Base-by-base conservation (phyloP, 2,329 filamentous ascomycete genomes). In the Cladosporium phlei region DNA sequence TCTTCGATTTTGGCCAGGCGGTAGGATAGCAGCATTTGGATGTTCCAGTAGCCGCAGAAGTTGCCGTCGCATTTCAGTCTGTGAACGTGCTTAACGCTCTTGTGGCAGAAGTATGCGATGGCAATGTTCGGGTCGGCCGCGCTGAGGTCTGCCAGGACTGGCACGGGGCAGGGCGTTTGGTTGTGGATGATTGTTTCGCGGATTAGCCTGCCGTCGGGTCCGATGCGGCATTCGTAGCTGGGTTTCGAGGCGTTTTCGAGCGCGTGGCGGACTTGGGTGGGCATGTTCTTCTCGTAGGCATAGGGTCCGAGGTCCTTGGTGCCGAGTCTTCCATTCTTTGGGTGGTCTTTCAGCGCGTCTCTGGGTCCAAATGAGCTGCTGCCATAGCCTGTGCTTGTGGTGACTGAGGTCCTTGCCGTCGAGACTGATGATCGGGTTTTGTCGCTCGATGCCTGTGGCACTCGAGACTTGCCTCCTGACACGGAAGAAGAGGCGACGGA, bases 41-140 rank as follows among this genome's bases (percentile, higher is more conserved):
- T 94, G 60, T 95, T 97, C 30, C 91, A 79, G 63, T 96, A 97
- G 3, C 91, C 91, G 62, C 91, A 97, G 63, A 97, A 97, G 5
- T 88, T 86, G 17, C 89, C 89, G 69, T 95, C 90, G 50, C 73
- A 76, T n/a, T 76, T 78, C 43, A 94, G 74, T 59, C 95, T 95
- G 42, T 86, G 87, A 20, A 97, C 76, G 59, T 96, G 90, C 38
- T 82, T 75, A 0, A 88, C 85, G 38, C 75, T 73, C 1, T 84
- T 77, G 58, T 89, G 82, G 64, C 90, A 96, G 25, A 95, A 72
- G 58, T 89, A 95, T 5, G 87, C 86, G 53, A 79, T 79, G 44
- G 78, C 72, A 1, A 88, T 85, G 4, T 71, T 69, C 6, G 68
- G 61, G 57, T 86, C 87, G 46, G 84, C 74, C 30, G 83, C 74